Base-by-base conservation (phyloP, 768 basidiomycete species). In the Hortiboletus flavorubellus region DNA sequence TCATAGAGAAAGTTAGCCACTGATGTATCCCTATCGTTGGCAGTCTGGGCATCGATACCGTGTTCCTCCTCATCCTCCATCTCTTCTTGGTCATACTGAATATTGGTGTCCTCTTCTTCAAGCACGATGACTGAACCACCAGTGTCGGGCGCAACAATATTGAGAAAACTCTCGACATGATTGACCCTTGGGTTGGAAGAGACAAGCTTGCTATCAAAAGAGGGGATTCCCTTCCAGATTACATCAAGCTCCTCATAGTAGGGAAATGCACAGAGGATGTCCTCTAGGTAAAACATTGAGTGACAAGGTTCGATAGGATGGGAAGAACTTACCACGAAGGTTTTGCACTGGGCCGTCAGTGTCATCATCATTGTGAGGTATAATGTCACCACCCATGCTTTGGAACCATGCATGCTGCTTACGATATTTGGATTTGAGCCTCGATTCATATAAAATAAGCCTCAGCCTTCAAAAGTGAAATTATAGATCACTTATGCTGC, bases 231-330 rank as follows among this genome's bases (percentile, higher is more conserved):
- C 4, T 35, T 34, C 50, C 55, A 48, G 15, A 52, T 47, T 1
- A 18, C 12, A 18, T 56, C 3, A 8, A 56, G 49, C 3, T 43
- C 46, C 23, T 38, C n/a, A 12, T 52, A 56, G 15, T 56, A 42
- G 9, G 49, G 50, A n/a, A 56, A 56, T 15, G 52, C 46, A 31
- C 14, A 29, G 21, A 46, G 45, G 38, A 53, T 23, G 8, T 53
- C 44, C 21, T 44, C 45, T 53, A 30, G 34, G 15, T 39, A 15
- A 37, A 40, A 33, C 15, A 3, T 29, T 30, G 16, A 23, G 31
- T 8, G 23, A 9, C 8, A n/a, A 38, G 8, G 5, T 38, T n/a
- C 9, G 8, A 38, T 4, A n/a, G 16, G 16, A 0, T 3, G 9
- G 14, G 38, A 10, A 1, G 9, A n/a, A 8, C 8, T 10, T 48